Base-by-base conservation (phyloP, 768 basidiomycete genomes). In the Lactarius sp. region DNA sequence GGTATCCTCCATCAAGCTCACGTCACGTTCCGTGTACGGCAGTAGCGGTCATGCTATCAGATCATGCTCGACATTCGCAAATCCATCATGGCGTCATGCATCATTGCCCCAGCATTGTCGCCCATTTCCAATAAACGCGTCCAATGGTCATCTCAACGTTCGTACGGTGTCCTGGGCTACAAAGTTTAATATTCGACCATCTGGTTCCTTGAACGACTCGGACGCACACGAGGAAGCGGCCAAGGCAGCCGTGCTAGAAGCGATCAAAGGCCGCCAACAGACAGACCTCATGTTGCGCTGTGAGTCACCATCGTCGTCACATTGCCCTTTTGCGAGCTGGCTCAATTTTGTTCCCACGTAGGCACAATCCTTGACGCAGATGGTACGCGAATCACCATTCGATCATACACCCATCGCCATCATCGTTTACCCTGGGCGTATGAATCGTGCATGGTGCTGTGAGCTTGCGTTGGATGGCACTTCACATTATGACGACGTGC, bases 281-380 rank as follows among this genome's bases (percentile, higher is more conserved):
- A 84, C 91, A 39, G 94, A 96, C 70, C 85, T 95, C 65, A 90
- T 92, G 85, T 78, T 97, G 64, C 85, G 93, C 69, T 96, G 94
- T 94, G 72, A 78, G 91, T 83, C 56, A 66, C 59, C 51, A 22
- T 59, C 44, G n/a, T 42, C 31, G 41, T 66, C 56, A 53, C 60
- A 58, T 65, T 54, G 34, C 44, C 42, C 60, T 69, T 67, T 69
- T 66, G 64, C 72, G 68, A 68, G 61, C 62, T 60, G 59, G 57
- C 52, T 55, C 42, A 52, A 33, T 55, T 59, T 52, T 27, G 62
- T 60, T 50, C 51, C 60, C 59, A 66, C 62, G 51, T 72, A 93
- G 94, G 94, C 73, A 96, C 94, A 47, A 78, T 95, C 31, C 78
- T 97, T 67, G 94, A 97, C 75, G 81, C 84, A 37, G 87, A 88